Evolutionary conservation across 1,284 basidiomycete species (phyloP).

Genomic region (Sparassis latifolia): DNA sequence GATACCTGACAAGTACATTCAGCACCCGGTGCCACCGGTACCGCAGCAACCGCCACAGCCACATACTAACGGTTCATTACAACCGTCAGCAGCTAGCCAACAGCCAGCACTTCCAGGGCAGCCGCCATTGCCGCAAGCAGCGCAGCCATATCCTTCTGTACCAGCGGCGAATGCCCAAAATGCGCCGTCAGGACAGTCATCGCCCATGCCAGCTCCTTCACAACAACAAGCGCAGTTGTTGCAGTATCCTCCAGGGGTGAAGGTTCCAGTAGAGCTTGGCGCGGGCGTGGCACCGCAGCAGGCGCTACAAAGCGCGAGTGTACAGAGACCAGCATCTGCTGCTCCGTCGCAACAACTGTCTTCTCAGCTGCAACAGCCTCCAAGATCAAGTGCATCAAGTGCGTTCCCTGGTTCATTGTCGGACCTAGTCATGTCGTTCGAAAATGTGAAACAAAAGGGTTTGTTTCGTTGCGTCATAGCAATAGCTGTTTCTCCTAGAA

Average conservation of each 20-base stretch:
- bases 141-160: conserved; percentile 37
- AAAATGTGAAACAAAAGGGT: conserved; percentile 95
- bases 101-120: conserved; percentile 28
- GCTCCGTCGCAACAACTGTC: conserved; percentile 27
- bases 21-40: conserved; percentile 24
- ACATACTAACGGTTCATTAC: conserved; percentile 17
- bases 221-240: conserved; percentile 23
- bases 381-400: conserved; percentile 25
- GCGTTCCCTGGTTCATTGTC: conserved; percentile 81
- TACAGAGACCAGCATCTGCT: conserved; percentile 27
- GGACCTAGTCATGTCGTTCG: conserved; percentile 92
- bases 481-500: neutral
- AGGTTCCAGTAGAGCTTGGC: conserved; percentile 33
- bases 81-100: conserved; percentile 8
- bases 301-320: conserved; percentile 11
- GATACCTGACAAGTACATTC: conserved; percentile 3
- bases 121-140: conserved; percentile 56
- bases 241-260: conserved; percentile 68
- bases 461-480: conserved; percentile 17
- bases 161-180: conserved; percentile 21
- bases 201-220: conserved; percentile 18
- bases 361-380: conserved; percentile 17
- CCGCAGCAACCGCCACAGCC: conserved; percentile 10
- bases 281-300: conserved; percentile 23
- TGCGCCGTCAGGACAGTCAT: conserved; percentile 18